Percentiles rank a stretch among this genome's conserved stretches.
phyloP scores from a whole-genome alignment of 2,329 filamentous ascomycete genomes.

The Talaromyces rugulosus region DNA sequence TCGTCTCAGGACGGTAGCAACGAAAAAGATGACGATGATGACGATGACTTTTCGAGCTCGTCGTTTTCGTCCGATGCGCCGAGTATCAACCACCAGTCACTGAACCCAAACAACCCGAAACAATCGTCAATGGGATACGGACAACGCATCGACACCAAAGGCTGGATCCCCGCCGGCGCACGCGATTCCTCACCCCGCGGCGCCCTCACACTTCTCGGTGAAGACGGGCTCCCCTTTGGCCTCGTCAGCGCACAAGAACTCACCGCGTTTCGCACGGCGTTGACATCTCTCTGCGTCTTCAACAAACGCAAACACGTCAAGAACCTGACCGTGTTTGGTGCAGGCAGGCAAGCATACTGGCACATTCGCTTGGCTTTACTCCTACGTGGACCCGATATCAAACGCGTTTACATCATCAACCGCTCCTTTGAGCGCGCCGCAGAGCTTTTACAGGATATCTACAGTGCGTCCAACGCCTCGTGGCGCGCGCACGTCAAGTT shows the following conservation, averaged over 20 bases:
- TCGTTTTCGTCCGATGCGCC: conserved; percentile 15
- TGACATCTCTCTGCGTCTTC: conserved; percentile 58
- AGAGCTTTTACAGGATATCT: conserved; percentile 51
- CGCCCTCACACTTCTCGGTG: conserved; percentile 57
- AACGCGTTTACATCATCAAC: conserved; percentile 79
- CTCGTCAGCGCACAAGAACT: conserved; percentile 65
- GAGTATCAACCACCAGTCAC: conserved; percentile 22
- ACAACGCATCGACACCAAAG: conserved; percentile 30
- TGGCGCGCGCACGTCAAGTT: conserved; percentile 67
- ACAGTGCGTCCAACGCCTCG: conserved; percentile 50
- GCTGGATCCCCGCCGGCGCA: conserved; percentile 24
- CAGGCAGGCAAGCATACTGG: conserved; percentile 90
- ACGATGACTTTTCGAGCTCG: conserved; percentile 3
- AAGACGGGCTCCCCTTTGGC: conserved; percentile 54
- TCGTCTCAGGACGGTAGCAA: background rate
- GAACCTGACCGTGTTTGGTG: conserved; percentile 78
- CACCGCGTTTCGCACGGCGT: conserved; percentile 65
- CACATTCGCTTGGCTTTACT: conserved; percentile 81
- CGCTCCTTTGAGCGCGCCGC: conserved; percentile 49
- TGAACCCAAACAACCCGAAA: conserved; percentile 16
- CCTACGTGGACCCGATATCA: conserved; percentile 61
- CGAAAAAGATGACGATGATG: background rate
- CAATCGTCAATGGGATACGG: conserved; percentile 16
- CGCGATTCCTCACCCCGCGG: conserved; percentile 51
- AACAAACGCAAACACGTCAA: conserved; percentile 65